Conservation (phyloP, 2,329 filamentous ascomycete genomes). For the Monosporascus sp. region DNA sequence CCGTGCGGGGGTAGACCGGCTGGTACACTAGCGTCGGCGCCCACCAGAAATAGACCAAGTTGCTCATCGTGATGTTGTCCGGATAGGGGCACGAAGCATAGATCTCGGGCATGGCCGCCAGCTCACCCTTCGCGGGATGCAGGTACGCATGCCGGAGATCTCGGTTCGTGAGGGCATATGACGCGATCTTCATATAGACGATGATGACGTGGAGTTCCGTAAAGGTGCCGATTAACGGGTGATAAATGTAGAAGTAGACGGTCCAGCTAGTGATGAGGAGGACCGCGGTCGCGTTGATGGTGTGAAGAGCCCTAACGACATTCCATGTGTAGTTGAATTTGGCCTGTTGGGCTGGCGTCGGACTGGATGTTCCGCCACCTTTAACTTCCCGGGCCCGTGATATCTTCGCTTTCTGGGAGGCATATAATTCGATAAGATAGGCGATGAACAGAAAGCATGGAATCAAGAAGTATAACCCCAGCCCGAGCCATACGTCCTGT, state of each 20-base stretch:
- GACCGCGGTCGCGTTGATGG: conserved; percentile 76
- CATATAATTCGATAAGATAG: conserved; percentile 81
- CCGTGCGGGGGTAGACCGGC: conserved; percentile 85
- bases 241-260: conserved; percentile 87
- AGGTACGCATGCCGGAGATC: conserved; percentile 89
- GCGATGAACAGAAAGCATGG: conserved; percentile 88
- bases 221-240: conserved; percentile 87
- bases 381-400: conserved; percentile 47
- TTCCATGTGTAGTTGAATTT: conserved; percentile 74
- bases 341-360: conserved; percentile 56
- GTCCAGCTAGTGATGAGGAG: conserved; percentile 75
- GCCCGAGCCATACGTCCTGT: conserved; percentile 70
- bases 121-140: conserved; percentile 63
- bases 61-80: conserved; percentile 79
- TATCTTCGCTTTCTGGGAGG: conserved; percentile 71
- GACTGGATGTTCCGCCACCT: conserved; percentile 46
- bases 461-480: conserved; percentile 77
- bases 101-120: conserved; percentile 69
- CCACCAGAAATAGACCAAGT: conserved; percentile 96
- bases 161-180: conserved; percentile 93
- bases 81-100: conserved; percentile 86
- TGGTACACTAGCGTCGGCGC: conserved; percentile 95
- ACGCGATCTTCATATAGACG: conserved; percentile 93
- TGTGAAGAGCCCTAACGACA: conserved; percentile 73
- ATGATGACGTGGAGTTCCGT: conserved; percentile 90